phyloP scores from a whole-genome alignment of 2,329 filamentous ascomycete genomes.

The Cladophialophora carrionii region DNA sequence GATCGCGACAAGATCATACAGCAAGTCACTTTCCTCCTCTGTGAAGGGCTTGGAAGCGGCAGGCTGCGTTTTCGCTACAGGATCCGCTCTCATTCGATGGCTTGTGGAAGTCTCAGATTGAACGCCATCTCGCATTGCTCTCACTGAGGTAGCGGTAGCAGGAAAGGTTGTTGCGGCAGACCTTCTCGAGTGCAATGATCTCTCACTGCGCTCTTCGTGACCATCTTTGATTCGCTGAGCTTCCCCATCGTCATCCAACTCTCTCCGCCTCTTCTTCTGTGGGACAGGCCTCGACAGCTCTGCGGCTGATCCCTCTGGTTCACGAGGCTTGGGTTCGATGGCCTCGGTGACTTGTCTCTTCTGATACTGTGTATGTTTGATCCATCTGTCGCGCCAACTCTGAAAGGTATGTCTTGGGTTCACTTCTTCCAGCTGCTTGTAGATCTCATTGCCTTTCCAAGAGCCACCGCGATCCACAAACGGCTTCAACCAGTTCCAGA shows the following conservation, averaged over 20 bases:
- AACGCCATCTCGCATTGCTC: not conserved
- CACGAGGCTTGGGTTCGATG: not conserved
- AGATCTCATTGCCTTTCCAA: constrained; percentile 50
- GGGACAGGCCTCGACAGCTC: not conserved
- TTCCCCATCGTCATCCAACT: constrained; percentile 19
- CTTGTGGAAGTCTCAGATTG: not conserved
- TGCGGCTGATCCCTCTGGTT: not conserved
- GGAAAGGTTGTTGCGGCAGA: not conserved
- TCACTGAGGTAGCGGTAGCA: not conserved
- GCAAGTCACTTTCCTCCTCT: constrained; percentile 33
- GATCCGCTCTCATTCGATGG: not conserved
- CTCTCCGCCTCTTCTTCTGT: constrained; percentile 18
- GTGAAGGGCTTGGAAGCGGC: constrained; percentile 31
- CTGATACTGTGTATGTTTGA: constrained; percentile 44
- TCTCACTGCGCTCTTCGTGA: not conserved
- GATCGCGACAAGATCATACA: constrained; percentile 37
- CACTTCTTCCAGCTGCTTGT: constrained; percentile 47
- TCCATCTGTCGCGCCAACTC: constrained; percentile 54
- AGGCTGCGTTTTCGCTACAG: not conserved
- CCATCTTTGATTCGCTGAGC: not conserved
- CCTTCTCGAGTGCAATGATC: not conserved
- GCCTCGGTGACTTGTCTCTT: constrained; percentile 24
- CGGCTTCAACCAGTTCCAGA: constrained; percentile 51
- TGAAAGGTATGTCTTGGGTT: constrained; percentile 53
- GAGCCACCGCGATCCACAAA: constrained; percentile 42